Evolutionary conservation across 2,329 filamentous ascomycete genomes (phyloP).

Genomic region (Metarhizium anisopliae): DNA sequence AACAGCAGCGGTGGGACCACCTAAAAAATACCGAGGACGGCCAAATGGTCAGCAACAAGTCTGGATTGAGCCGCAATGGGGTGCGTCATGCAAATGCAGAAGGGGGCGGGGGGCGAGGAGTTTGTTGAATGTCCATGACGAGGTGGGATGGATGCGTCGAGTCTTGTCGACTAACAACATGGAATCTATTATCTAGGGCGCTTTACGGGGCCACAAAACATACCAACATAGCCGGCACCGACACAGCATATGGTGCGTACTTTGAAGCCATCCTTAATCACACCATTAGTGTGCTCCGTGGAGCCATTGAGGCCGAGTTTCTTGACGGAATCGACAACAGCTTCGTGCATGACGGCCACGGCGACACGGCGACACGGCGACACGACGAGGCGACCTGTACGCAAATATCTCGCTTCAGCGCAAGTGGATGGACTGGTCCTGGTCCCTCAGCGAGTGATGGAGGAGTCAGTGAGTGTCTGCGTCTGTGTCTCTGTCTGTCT

Average conservation of each 20-base stretch:
- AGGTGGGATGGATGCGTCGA: no score
- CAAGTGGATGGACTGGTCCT: no score
- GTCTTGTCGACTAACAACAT: no score
- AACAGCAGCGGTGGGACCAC: slow-evolving; percentile 66
- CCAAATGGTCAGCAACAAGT: background rate
- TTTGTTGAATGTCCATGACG: no score
- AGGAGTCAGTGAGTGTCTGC: background rate
- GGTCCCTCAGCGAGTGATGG: background rate
- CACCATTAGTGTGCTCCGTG: slow-evolving; percentile 20
- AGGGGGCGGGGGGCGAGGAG: background rate
- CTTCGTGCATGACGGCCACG: slow-evolving; percentile 15
- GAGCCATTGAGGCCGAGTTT: slow-evolving; percentile 24
- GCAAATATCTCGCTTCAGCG: no score
- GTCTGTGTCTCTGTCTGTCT: no score
- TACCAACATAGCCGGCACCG: slow-evolving; percentile 69
- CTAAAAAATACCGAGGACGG: slow-evolving; percentile 25
- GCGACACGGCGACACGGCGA: slow-evolving; percentile 7
- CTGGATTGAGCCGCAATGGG: background rate
- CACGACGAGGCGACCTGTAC: background rate
- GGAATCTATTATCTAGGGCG: background rate
- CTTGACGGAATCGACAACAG: slow-evolving; percentile 20
- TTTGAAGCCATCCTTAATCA: slow-evolving; percentile 17
- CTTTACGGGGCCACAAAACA: slow-evolving; percentile 20
- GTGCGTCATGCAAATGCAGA: background rate
- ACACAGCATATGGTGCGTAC: slow-evolving; percentile 62